phyloP scores from a whole-genome alignment of 768 basidiomycete species.

The Pisolithus orientalis region DNA sequence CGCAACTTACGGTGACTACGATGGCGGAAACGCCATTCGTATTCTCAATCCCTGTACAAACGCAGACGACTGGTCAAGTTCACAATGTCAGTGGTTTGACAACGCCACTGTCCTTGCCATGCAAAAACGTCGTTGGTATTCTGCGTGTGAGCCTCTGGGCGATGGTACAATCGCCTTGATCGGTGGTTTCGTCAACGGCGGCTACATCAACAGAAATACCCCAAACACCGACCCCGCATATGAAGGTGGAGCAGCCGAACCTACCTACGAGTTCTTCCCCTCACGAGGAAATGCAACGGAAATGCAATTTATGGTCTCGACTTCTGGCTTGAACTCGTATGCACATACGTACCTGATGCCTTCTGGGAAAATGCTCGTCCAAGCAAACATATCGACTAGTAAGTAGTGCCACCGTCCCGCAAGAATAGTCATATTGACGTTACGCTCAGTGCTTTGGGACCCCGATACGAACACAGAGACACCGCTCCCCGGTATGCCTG shows the following conservation, averaged over 20 bases:
- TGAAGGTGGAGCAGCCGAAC: constrained; percentile 70
- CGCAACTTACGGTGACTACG: constrained; percentile 68
- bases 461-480: constrained; percentile 51
- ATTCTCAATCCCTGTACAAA: constrained; percentile 70
- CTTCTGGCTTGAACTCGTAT: constrained; percentile 74
- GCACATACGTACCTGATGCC: constrained; percentile 68
- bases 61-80: constrained; percentile 38
- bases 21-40: constrained; percentile 75
- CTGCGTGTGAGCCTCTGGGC: constrained; percentile 63
- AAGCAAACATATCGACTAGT: constrained; percentile 54
- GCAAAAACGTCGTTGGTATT: constrained; percentile 73
- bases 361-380: constrained; percentile 70
- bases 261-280: constrained; percentile 82
- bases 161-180: constrained; percentile 78
- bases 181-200: constrained; percentile 74
- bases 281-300: constrained; percentile 43
- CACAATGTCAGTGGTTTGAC: constrained; percentile 69
- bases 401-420: not conserved
- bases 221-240: constrained; percentile 59
- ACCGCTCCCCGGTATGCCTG: constrained; percentile 66
- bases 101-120: constrained; percentile 54
- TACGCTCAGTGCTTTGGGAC: constrained; percentile 42
- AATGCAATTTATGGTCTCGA: constrained; percentile 64
- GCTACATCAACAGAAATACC: constrained; percentile 72
- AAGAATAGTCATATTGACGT: not conserved